Evolutionary conservation across 106 monocot genomes (phyloP).

Genomic region (Narthecium ossifragum): DNA sequence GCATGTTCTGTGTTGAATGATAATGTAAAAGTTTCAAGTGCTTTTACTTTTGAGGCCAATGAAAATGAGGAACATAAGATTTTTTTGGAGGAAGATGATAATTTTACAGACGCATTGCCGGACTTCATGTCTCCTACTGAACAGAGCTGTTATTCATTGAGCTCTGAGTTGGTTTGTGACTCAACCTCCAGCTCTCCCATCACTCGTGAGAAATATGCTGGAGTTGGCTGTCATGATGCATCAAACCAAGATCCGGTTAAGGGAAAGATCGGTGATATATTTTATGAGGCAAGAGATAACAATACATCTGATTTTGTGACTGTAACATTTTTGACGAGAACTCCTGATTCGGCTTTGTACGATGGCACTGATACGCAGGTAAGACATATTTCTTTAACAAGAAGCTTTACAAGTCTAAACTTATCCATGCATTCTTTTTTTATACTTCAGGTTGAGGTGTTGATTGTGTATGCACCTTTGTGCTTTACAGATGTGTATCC

Average conservation of each 20-base stretch:
- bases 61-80: conserved; percentile 15
- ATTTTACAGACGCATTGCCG: conserved; percentile 79
- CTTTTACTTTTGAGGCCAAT: conserved; percentile 10
- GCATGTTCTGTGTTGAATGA: conserved; percentile 59
- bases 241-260: conserved; percentile 25
- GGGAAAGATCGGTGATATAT: conserved; percentile 47
- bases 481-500: conserved; percentile 76
- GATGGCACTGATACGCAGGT: conserved; percentile 92
- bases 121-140: conserved; percentile 63
- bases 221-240: conserved; percentile 9
- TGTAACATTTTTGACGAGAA: conserved; percentile 60
- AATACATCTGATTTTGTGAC: conserved; percentile 71
- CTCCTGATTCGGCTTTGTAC: conserved; percentile 75
- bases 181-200: conserved; percentile 2
- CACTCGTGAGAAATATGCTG: conserved; percentile 16
- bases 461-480: neutral
- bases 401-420: neutral
- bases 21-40: conserved; percentile 3
- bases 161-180: conserved; percentile 20
- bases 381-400: conserved; percentile 3
- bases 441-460: neutral
- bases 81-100: conserved; percentile 70
- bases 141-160: conserved; percentile 26
- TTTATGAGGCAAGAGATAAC: conserved; percentile 74
- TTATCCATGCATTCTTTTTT: neutral